Conservation (phyloP, 2,329 filamentous ascomycete species). For the Diatrype stigma region DNA sequence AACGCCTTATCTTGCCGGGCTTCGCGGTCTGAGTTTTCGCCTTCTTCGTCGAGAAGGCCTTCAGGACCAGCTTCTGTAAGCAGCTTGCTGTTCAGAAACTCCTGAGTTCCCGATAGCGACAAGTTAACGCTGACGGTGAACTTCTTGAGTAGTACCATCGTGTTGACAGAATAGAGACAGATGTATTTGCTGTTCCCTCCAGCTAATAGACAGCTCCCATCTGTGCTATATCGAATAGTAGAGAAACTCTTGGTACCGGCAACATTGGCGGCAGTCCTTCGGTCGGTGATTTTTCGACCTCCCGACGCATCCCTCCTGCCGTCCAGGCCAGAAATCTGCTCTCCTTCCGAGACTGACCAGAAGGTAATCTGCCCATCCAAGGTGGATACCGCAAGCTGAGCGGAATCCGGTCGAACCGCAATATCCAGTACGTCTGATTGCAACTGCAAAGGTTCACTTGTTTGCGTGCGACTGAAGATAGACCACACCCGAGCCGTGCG, state of each 20-base stretch:
- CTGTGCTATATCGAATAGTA: slow-evolving; percentile 84
- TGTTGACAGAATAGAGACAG: slow-evolving; percentile 91
- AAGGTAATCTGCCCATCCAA: slow-evolving; percentile 92
- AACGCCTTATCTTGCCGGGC: slow-evolving; percentile 74
- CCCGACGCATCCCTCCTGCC: slow-evolving; percentile 90
- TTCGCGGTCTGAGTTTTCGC: slow-evolving; percentile 84
- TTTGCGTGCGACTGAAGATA: slow-evolving; percentile 90
- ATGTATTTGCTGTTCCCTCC: slow-evolving; percentile 98
- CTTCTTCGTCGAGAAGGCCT: slow-evolving; percentile 81
- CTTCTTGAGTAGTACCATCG: slow-evolving; percentile 87
- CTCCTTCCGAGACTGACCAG: slow-evolving; percentile 85
- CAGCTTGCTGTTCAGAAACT: slow-evolving; percentile 89
- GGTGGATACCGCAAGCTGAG: slow-evolving; percentile 87
- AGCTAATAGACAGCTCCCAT: slow-evolving; percentile 85
- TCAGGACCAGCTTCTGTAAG: slow-evolving; percentile 86
- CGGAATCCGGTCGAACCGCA: slow-evolving; percentile 82
- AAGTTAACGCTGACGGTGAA: slow-evolving; percentile 94
- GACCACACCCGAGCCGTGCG: slow-evolving; percentile 94
- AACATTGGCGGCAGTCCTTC: slow-evolving; percentile 85
- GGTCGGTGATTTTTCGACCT: slow-evolving; percentile 81
- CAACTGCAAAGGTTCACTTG: slow-evolving; percentile 87
- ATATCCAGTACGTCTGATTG: slow-evolving; percentile 87
- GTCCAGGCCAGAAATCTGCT: slow-evolving; percentile 82
- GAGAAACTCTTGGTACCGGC: slow-evolving; percentile 87
- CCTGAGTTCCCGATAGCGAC: slow-evolving; percentile 92